These are phyloP conservation scores for Phanerochaete sordida DNA, from an alignment of 768 basidiomycete genomes.

Conservation along the genomic window DNA sequence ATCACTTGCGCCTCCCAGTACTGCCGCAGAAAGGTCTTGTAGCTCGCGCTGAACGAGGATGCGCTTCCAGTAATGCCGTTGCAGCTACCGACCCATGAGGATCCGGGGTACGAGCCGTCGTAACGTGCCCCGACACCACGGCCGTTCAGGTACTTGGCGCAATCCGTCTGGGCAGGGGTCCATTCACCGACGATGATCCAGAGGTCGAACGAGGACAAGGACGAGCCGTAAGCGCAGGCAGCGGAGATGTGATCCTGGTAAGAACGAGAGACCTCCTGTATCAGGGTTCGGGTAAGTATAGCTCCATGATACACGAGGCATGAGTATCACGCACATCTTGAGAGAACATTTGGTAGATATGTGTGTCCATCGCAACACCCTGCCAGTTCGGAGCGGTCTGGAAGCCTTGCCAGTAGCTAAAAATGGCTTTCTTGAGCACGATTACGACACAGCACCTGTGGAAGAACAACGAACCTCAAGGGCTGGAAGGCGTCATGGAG, in stretches of 20 bases:
- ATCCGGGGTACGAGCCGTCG: slow-evolving; percentile 62
- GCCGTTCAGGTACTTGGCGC: slow-evolving; percentile 82
- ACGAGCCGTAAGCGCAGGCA: slow-evolving; percentile 48
- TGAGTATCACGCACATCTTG: slow-evolving; percentile 38
- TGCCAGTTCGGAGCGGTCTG: slow-evolving; percentile 47
- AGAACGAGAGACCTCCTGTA: slow-evolving; percentile 43
- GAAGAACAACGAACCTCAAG: slow-evolving; percentile 30
- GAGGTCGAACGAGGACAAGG: slow-evolving; percentile 52
- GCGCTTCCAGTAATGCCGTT: slow-evolving; percentile 68
- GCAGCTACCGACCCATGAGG: slow-evolving; percentile 71
- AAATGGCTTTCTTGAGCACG: neutral
- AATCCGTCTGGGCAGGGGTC: slow-evolving; percentile 75
- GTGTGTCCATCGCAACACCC: slow-evolving; percentile 78
- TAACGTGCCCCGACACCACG: slow-evolving; percentile 64
- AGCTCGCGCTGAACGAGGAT: slow-evolving; percentile 66
- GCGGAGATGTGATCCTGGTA: slow-evolving; percentile 54
- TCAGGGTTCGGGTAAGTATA: neutral
- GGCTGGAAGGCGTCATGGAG: slow-evolving; percentile 81
- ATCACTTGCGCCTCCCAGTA: slow-evolving; percentile 84
- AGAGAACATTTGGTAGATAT: slow-evolving; percentile 76
- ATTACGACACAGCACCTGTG: neutral
- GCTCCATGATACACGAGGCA: neutral
- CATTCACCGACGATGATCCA: slow-evolving; percentile 91
- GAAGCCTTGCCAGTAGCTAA: slow-evolving; percentile 63
- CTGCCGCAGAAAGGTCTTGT: slow-evolving; percentile 79